Conservation (phyloP, 1,139 yeast species). For the Yamadazyma blattariae region DNA sequence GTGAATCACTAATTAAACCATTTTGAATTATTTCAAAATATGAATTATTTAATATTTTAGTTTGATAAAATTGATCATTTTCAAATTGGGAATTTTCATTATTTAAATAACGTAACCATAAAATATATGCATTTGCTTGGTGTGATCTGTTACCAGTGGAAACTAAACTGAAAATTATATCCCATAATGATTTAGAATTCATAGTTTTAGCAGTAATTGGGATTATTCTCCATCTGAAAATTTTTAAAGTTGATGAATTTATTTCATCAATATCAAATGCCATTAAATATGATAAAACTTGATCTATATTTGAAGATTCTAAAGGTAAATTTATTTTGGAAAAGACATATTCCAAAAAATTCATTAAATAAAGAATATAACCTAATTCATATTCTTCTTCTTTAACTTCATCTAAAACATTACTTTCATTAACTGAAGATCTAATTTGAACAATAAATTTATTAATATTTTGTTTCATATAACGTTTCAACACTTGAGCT, state of each 20-base stretch:
- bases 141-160: constrained; percentile 26
- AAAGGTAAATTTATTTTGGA: constrained; percentile 6
- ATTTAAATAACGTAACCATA: constrained; percentile 55
- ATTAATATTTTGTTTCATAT: constrained; percentile 14
- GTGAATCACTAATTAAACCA: constrained; percentile 56
- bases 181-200: constrained; percentile 39
- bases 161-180: constrained; percentile 35
- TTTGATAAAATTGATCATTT: constrained; percentile 25
- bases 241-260: constrained; percentile 31
- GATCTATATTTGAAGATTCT: constrained; percentile 5
- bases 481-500: constrained; percentile 12
- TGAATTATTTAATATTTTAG: constrained; percentile 27
- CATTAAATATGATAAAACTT: constrained; percentile 11
- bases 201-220: constrained; percentile 22
- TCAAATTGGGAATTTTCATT: constrained; percentile 15
- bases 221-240: constrained; percentile 49
- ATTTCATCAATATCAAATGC: constrained; percentile 25
- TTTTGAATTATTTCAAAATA: constrained; percentile 64
- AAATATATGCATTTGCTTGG: constrained; percentile 43
- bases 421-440: constrained; percentile 4
- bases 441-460: constrained; percentile 22
- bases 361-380: constrained; percentile 10
- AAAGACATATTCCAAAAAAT: constrained; percentile 11
- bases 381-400: constrained; percentile 7
- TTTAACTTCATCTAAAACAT: constrained; percentile 1